Evolutionary conservation across 192 early-diverging fungal species (phyloP).

Genomic region (Backusella circina): DNA sequence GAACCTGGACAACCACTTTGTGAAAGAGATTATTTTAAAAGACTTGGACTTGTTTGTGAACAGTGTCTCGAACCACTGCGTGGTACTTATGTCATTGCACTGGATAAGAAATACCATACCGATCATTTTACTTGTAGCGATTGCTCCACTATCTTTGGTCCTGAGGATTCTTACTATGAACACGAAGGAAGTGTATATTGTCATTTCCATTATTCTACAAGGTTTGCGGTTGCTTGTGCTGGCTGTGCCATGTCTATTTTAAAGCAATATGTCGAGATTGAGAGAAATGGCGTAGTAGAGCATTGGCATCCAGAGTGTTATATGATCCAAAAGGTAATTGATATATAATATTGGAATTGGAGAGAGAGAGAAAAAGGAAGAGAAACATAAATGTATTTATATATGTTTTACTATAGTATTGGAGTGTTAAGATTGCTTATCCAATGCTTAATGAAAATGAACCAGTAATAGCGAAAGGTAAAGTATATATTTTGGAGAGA

Average conservation of each 20-base stretch:
- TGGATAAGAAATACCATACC: constrained; percentile 92
- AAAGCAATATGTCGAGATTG: constrained; percentile 96
- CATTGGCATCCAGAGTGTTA: constrained; percentile 99
- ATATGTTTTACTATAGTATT: constrained; percentile 2
- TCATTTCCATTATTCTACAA: constrained; percentile 89
- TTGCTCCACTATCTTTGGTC: constrained; percentile 89
- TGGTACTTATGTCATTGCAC: constrained; percentile 89
- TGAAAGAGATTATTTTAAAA: constrained; percentile 86
- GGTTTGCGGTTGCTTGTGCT: constrained; percentile 90
- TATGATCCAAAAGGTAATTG: constrained; percentile 93
- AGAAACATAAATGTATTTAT: not conserved
- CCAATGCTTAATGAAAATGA: constrained; percentile 3
- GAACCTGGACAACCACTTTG: constrained; percentile 68
- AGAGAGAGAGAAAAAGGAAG: not conserved
- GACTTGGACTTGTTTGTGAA: constrained; percentile 78
- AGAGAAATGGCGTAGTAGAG: constrained; percentile 65
- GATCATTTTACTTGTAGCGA: constrained; percentile 97
- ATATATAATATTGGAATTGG: not conserved
- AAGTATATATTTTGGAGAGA: not conserved
- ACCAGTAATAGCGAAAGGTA: not conserved
- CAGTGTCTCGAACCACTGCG: constrained; percentile 86
- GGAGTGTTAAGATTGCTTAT: constrained; percentile 17
- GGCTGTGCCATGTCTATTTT: constrained; percentile 94
- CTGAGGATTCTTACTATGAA: constrained; percentile 96
- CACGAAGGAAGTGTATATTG: constrained; percentile 92